Evolutionary conservation across 768 basidiomycete genomes (phyloP), one percentile per base, ranked within the genome.

Genomic region (Mrakia blollopis): DNA sequence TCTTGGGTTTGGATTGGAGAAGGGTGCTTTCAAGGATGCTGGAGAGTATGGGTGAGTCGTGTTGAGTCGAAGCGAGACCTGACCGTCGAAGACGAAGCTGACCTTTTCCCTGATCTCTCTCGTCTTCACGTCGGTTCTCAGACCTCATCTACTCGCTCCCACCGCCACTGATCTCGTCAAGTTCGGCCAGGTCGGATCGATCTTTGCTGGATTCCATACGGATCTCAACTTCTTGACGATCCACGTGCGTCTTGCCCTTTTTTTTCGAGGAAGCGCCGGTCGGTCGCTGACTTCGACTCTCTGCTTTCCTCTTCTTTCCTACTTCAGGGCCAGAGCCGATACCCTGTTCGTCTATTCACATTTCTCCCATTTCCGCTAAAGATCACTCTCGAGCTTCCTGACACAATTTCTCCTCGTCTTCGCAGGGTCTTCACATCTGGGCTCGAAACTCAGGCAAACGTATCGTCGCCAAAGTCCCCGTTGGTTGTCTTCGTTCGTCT

Each of bases 141-240:
- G 92, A 9, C 90, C 92, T 10, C 95, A 98, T 83, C 83, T 97
- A 32, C 88, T 98, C 30, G 95, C 93, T 0, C 95, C 95, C 18
- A 98, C 95, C 0, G 93, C 95, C 2, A 97, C 95, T 7, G 91
- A 98, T 83, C 87, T 98, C 28, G 83, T 85, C 25, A 92, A 91
- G 81, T 95, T 92, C 80, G 89, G 91, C 30, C 81, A 87, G 81
- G 88, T 89, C 79, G 88, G 67, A 69, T 92, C 91, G 28, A 95
- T 96, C 79, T 88, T 94, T 65, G 94, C 94, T 30, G 95, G 95
- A 3, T 97, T 97, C 82, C 95, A 98, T 82, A 90, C 91, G 18
- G 94, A 98, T 82, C 88, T 98, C 75, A 97, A 97, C 81, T 95
- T 94, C 81, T 85, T 97, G 63, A 83, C 84, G 23, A 82, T 83